Percentiles rank a stretch among this genome's conserved stretches.
Conservation (phyloP, 129 eudicot species). For the Escallonia herrerae region DNA sequence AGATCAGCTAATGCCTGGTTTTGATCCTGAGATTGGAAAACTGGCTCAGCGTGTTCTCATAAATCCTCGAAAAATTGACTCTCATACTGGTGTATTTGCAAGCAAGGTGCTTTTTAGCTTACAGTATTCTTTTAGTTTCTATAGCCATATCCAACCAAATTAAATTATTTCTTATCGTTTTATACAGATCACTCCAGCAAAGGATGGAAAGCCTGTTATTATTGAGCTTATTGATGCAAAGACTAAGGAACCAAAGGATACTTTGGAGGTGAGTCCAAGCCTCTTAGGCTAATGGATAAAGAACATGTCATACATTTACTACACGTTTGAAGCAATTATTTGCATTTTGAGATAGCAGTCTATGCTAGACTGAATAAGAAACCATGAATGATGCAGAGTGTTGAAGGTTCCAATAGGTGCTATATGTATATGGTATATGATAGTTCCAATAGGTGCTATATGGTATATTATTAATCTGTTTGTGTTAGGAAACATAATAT, state of each 20-base stretch:
- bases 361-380: too few species aligned
- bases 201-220: slow-evolving; percentile 86
- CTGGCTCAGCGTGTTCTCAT: slow-evolving; percentile 96
- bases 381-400: too few species aligned
- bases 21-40: slow-evolving; percentile 97
- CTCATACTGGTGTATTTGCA: slow-evolving; percentile 96
- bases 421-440: too few species aligned
- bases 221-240: slow-evolving; percentile 98
- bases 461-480: too few species aligned
- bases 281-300: too few species aligned
- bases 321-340: too few species aligned
- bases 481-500: too few species aligned
- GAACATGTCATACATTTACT: too few species aligned
- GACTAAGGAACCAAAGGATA: slow-evolving; percentile 84
- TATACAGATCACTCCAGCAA: slow-evolving; percentile 98
- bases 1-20: slow-evolving; percentile 99
- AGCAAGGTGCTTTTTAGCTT: slow-evolving; percentile 58
- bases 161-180: neutral
- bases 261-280: slow-evolving; percentile 61
- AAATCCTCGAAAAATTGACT: slow-evolving; percentile 94
- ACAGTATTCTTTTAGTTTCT: neutral
- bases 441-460: too few species aligned
- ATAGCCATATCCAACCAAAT: neutral
- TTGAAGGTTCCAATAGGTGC: too few species aligned
- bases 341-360: too few species aligned